Conservation (phyloP, 257 asterid species). For the Schizonepeta tenuifolia region DNA sequence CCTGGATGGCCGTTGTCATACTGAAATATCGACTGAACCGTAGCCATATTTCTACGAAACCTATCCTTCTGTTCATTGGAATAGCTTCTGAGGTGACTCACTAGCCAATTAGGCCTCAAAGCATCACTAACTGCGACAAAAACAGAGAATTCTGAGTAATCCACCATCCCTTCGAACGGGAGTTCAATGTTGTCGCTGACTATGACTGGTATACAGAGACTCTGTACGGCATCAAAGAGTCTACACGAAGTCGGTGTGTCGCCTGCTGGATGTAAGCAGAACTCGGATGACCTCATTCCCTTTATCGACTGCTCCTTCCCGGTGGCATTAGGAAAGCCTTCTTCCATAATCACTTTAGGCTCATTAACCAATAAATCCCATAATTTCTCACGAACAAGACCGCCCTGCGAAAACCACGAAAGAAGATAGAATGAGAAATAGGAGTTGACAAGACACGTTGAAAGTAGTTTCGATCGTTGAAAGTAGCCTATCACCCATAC, state of each 20-base stretch:
- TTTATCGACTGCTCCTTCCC: conserved; percentile 89
- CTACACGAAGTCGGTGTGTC: conserved; percentile 96
- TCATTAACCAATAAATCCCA: conserved; percentile 77
- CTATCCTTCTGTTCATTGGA: conserved; percentile 63
- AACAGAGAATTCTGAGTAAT: conserved; percentile 73
- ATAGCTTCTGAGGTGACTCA: conserved; percentile 62
- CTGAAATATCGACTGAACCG: conserved; percentile 61
- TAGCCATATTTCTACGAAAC: conserved; percentile 59
- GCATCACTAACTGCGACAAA: conserved; percentile 84
- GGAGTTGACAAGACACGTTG: neutral
- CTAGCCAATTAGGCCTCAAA: conserved; percentile 75
- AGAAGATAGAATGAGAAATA: neutral
- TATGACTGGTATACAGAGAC: conserved; percentile 91
- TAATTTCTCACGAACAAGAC: conserved; percentile 82
- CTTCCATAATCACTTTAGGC: conserved; percentile 77
- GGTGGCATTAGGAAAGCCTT: conserved; percentile 93
- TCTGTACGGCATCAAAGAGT: conserved; percentile 89
- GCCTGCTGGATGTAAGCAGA: conserved; percentile 97
- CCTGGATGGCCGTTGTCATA: conserved; percentile 72
- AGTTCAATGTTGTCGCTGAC: conserved; percentile 90
- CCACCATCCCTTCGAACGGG: conserved; percentile 91
- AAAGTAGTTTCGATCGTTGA: neutral
- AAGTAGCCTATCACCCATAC: neutral
- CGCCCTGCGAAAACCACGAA: conserved; percentile 55
- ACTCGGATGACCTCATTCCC: conserved; percentile 91